phyloP scores from a whole-genome alignment of 1,284 basidiomycete species.

The Irpex sp. region DNA sequence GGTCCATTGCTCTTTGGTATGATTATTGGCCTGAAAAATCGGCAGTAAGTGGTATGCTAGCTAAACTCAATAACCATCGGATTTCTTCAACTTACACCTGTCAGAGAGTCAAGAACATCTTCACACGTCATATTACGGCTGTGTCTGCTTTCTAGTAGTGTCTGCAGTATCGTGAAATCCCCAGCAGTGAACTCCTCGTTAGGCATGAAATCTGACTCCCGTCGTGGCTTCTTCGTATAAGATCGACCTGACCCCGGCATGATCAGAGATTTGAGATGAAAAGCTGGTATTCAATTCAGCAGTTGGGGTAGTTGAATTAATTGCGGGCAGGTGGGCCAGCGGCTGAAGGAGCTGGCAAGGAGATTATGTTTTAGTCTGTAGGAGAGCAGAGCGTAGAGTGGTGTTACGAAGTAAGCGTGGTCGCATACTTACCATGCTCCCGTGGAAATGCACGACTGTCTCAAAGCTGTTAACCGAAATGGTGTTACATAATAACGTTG shows the following conservation, averaged over 20 bases:
- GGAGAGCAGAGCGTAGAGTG: no score
- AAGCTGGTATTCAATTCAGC: no score
- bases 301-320: no score
- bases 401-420: no score
- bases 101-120: not conserved
- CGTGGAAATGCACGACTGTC: no score
- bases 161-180: not conserved
- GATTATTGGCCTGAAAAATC: not conserved
- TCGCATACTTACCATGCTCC: no score
- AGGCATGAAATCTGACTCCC: not conserved
- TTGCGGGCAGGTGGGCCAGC: no score
- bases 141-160: not conserved
- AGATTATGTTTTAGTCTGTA: no score
- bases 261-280: not conserved
- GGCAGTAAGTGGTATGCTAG: not conserved
- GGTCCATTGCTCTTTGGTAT: not conserved
- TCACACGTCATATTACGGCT: not conserved
- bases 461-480: no score
- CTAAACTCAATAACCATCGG: not conserved
- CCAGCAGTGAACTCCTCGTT: not conserved
- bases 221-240: not conserved
- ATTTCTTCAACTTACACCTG: not conserved
- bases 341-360: no score
- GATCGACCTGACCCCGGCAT: not conserved
- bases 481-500: no score